Base-by-base conservation (phyloP, 345 rosid genomes). In the Eucalyptus erythrocorys region DNA sequence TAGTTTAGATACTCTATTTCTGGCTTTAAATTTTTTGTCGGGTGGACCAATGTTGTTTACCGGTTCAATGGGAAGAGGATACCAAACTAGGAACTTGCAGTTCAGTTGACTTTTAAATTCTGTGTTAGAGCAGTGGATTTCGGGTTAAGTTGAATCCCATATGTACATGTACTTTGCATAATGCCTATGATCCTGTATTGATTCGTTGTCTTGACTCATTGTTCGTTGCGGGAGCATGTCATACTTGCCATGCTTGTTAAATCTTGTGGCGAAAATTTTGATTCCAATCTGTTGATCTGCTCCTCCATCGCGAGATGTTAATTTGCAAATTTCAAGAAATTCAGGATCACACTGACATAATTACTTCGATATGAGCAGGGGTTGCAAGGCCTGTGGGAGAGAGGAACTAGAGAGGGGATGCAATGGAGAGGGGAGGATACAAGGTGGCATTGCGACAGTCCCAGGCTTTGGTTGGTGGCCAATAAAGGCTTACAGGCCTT, bases 391-490 rank as follows among this genome's bases (percentile, higher is more conserved):
- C 7, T 96, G 99, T 88, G 99, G 99, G 15, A 95, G 90, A 86
- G 97, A 92, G 88, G 96, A 95, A 89, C 85, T 93, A 59, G 99
- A 97, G 93, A 95, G 89, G 85, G 99, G 99, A 79, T 97, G 98
- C 94, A 96, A 95, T 79, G 99, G 99, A 32, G 95, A 97, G 57
- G 99, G 99, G 26, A 93, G 98, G 91, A 97, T 98, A 89, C 99
- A 98, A 94, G 99, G 99, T 53, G 99, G 99, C 89, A 98, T 98
- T 30, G 98, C 98, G 32, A 95, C 96, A 4, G 95, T 97, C 66
- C 98, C 98, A 4, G 99, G 99, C 45, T 98, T 98, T 61, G 98
- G 99, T 40, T 98, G 99, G 99, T 97, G 98, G 98, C 99, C 99
- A 7, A 96, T 96, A 89, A 98, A 97, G 95, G 99, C 98, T 88